Conservation (phyloP, 2,329 filamentous ascomycete genomes). For the Trichoderma arundinaceum region DNA sequence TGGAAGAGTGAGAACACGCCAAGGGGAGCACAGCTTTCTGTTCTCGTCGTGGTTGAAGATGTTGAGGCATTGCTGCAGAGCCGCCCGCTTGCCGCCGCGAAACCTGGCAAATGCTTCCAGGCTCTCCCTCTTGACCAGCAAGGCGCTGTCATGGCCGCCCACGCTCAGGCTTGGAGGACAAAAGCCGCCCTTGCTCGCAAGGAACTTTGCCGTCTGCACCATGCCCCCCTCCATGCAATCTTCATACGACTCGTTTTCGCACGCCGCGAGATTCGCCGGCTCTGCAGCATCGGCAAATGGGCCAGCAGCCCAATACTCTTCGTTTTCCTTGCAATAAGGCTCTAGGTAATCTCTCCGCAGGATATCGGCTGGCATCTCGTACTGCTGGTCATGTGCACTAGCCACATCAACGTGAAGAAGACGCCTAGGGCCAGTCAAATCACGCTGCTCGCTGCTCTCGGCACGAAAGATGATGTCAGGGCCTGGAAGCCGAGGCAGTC, state of each 20-base stretch:
- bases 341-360: conserved; percentile 18
- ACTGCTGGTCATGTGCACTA: conserved; percentile 27
- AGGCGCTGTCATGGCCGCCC: background rate
- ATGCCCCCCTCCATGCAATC: conserved; percentile 41
- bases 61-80: conserved; percentile 51
- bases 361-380: conserved; percentile 19
- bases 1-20: conserved; percentile 48
- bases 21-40: conserved; percentile 44
- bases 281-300: background rate
- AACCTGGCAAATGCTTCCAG: conserved; percentile 43
- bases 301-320: conserved; percentile 19
- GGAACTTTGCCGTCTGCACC: conserved; percentile 32
- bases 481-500: conserved; percentile 39
- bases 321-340: conserved; percentile 12
- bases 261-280: conserved; percentile 42
- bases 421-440: conserved; percentile 10
- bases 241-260: conserved; percentile 47
- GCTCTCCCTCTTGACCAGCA: conserved; percentile 30
- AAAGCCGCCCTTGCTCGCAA: conserved; percentile 13
- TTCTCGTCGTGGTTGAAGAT: conserved; percentile 49
- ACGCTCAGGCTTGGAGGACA: background rate
- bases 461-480: conserved; percentile 16
- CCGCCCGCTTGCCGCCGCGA: conserved; percentile 53
- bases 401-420: conserved; percentile 23
- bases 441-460: background rate